Evolutionary conservation across 345 rosid genomes (phyloP), one percentile per base, ranked within the genome.

Genomic region (Hibiscus mutabilis): DNA sequence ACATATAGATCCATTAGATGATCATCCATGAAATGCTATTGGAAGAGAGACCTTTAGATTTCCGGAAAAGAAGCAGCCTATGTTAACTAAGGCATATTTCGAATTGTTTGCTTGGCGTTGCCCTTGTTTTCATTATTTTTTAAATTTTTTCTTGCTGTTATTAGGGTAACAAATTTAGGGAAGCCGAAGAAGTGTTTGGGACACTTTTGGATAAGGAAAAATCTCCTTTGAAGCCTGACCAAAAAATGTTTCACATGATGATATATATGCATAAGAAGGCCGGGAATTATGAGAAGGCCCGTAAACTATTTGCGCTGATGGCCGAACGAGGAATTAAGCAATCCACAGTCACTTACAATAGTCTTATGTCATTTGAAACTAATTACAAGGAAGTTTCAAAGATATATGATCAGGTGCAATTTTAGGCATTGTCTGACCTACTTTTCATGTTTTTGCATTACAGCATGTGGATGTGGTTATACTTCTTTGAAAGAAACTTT

Each of bases 191-290:
- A 77, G 80, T 92, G 75, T 95, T 95, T 61, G 87, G 82, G 81
- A 84, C 84, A 71, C 96, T 95, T 76, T 77, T 90, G 82, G 80
- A 87, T 74, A 85, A 73, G 75, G 84, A 89, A 74, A 90, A 37
- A 74, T 85, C 93, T 24, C 90, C 87, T 9, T 27, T 95, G 76
- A 88, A 85, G 71, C 97, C 97, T 0, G 99, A 95, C 78, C 99
- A 92, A 72, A 86, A 89, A 82, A 87, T 92, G 97, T 95, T 87
- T 82, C 97, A 95, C 81, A 83, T 89, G 93, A 91, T 95, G 96
- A 95, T 95, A 53, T 89, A 89, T 76, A 86, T 95, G 93, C 74
- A 90, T 78, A 95, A 87, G 87, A 95, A 90, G 77, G 88, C 97
- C 64, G 97, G 97, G 61, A 81, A 76, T 74, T 88, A 91, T 76